phyloP scores from a whole-genome alignment of 371 early-diverging fungal genomes.

The Mycotypha africana region DNA sequence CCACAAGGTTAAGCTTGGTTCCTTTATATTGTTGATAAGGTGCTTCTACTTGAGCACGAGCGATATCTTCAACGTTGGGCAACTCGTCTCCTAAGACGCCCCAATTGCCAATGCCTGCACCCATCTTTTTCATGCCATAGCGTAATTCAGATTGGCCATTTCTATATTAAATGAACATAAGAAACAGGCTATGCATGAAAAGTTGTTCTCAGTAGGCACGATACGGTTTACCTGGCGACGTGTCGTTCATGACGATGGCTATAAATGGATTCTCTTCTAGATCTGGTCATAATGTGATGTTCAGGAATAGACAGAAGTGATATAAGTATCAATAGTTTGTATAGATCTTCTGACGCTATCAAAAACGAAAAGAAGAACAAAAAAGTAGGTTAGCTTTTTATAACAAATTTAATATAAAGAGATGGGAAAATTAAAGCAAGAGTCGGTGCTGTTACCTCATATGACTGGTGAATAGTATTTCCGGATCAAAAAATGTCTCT shows the following conservation, averaged over 20 bases:
- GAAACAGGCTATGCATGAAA: not conserved
- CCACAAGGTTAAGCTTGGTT: slow-evolving; percentile 16
- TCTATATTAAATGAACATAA: not conserved
- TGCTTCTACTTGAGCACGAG: slow-evolving; percentile 9
- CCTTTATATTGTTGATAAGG: not conserved
- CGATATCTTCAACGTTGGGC: slow-evolving; percentile 17
- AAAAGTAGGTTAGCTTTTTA: no score
- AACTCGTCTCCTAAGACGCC: slow-evolving; percentile 24
- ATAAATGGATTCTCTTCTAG: slow-evolving; percentile 14
- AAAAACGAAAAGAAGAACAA: no score
- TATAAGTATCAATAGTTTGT: no score
- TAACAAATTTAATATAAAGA: no score
- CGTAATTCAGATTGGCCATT: slow-evolving; percentile 21
- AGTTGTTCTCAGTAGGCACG: not conserved
- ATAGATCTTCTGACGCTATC: no score
- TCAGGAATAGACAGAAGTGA: not conserved
- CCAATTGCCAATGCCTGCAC: slow-evolving; percentile 24
- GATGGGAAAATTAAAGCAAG: no score
- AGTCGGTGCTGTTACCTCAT: no score
- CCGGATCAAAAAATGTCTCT: no score
- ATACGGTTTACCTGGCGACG: slow-evolving; percentile 20
- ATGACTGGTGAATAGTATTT: no score
- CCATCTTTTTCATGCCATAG: slow-evolving; percentile 20
- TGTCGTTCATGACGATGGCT: slow-evolving; percentile 19
- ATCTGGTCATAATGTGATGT: slow-evolving; percentile 10